These are phyloP conservation scores for Gynostemma pentaphyllum DNA, from an alignment of 306 rosid species.

Conservation along the genomic window DNA sequence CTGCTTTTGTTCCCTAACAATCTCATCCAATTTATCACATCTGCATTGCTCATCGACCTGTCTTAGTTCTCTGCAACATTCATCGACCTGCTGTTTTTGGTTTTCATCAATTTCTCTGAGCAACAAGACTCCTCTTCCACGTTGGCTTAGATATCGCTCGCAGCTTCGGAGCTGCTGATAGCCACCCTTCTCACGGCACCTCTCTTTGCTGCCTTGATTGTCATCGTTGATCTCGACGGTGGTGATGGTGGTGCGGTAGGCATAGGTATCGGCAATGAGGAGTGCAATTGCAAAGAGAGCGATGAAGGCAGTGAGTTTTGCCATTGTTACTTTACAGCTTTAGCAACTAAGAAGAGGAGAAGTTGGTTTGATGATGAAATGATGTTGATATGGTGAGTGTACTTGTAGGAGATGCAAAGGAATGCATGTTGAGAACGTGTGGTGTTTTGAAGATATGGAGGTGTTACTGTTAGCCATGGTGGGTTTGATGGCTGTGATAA, in stretches of 20 bases:
- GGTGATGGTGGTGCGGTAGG: not conserved
- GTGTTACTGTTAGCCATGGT: too few relatives aligned
- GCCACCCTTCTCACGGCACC: not conserved
- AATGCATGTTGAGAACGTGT: too few relatives aligned
- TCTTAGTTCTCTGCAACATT: not conserved
- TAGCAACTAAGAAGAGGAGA: too few relatives aligned
- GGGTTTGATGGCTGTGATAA: too few relatives aligned
- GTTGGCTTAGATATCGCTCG: not conserved
- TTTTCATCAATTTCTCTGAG: not conserved
- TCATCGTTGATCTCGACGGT: not conserved
- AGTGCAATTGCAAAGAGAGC: too few relatives aligned
- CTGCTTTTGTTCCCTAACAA: not conserved
- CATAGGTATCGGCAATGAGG: not conserved
- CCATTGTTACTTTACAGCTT: too few relatives aligned
- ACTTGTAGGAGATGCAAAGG: too few relatives aligned
- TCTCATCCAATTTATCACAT: not conserved
- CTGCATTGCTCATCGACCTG: not conserved
- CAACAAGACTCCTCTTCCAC: not conserved
- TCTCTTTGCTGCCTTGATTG: not conserved
- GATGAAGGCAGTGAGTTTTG: too few relatives aligned
- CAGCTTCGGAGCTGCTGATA: not conserved
- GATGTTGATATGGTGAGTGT: too few relatives aligned
- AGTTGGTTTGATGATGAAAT: too few relatives aligned
- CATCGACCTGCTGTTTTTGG: not conserved
- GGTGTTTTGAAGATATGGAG: too few relatives aligned